These are phyloP conservation scores for Mucor racemosus DNA, from an alignment of 371 early-diverging fungal genomes.

Conservation along the genomic window DNA sequence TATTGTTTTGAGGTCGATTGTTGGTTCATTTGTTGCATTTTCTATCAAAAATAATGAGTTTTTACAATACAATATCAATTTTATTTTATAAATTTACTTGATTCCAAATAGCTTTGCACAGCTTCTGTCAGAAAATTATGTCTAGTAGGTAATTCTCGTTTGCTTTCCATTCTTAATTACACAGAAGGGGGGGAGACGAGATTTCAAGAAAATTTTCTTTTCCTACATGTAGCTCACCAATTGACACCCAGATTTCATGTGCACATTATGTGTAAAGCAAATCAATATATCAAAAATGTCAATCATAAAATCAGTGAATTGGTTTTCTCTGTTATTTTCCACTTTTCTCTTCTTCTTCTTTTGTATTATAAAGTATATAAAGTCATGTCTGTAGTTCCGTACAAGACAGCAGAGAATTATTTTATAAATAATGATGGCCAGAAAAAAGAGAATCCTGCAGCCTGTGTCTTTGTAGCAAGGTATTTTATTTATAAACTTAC, in stretches of 20 bases:
- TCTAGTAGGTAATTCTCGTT: conserved; percentile 29
- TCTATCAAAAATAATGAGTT: background rate
- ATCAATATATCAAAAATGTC: conserved; percentile 6
- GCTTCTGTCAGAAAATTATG: conserved; percentile 35
- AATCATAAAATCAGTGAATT: background rate
- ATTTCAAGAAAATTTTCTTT: conserved; percentile 1
- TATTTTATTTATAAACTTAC: background rate
- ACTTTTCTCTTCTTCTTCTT: background rate
- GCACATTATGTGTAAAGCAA: background rate
- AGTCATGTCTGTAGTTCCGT: background rate
- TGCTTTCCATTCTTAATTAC: conserved; percentile 7
- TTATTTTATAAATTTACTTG: conserved; percentile 19
- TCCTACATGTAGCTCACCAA: background rate
- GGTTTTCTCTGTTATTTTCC: background rate
- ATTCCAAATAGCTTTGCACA: conserved; percentile 24
- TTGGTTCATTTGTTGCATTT: conserved; percentile 11
- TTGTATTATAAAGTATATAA: too few relatives aligned
- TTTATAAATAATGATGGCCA: background rate
- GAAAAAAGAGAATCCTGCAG: conserved; percentile 48
- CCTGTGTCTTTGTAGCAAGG: conserved; percentile 67
- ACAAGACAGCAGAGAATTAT: background rate
- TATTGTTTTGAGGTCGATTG: conserved; percentile 12
- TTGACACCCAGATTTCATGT: background rate
- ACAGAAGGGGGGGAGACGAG: background rate
- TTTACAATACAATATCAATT: background rate